phyloP scores from a whole-genome alignment of 2,329 filamentous ascomycete species.

The Alternaria tenuissima region DNA sequence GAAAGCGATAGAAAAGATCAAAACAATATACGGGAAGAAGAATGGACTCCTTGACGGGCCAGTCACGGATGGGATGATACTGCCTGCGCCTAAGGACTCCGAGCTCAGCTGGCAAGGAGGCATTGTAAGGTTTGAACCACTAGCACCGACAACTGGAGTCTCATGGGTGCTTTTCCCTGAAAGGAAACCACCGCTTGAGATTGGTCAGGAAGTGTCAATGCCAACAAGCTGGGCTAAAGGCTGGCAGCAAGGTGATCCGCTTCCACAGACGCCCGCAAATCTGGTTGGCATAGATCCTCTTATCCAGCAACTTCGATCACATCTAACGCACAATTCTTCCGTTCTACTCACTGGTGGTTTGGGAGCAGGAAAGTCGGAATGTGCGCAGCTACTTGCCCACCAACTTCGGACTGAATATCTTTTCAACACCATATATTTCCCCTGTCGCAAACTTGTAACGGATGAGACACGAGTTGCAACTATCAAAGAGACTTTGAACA shows the following conservation, averaged over 20 bases:
- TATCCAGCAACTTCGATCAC: slow-evolving; percentile 74
- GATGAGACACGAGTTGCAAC: slow-evolving; percentile 90
- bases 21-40: slow-evolving; percentile 72
- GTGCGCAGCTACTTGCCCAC: slow-evolving; percentile 79
- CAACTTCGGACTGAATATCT: slow-evolving; percentile 75
- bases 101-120: slow-evolving; percentile 79
- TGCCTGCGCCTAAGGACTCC: slow-evolving; percentile 68
- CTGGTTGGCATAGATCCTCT: slow-evolving; percentile 87
- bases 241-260: slow-evolving; percentile 63
- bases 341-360: slow-evolving; percentile 88
- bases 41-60: slow-evolving; percentile 79
- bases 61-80: slow-evolving; percentile 84
- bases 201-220: slow-evolving; percentile 76
- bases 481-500: slow-evolving; percentile 86
- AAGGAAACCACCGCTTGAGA: slow-evolving; percentile 73
- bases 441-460: slow-evolving; percentile 85
- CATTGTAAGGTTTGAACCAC: slow-evolving; percentile 78
- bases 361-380: slow-evolving; percentile 86
- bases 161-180: slow-evolving; percentile 83
- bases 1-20: slow-evolving; percentile 75
- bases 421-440: slow-evolving; percentile 85
- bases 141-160: slow-evolving; percentile 42
- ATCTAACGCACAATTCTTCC: slow-evolving; percentile 85
- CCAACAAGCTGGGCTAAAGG: slow-evolving; percentile 62
- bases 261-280: slow-evolving; percentile 63